Base-by-base conservation (phyloP, 2,329 filamentous ascomycete species). In the Blastomyces parvus region DNA sequence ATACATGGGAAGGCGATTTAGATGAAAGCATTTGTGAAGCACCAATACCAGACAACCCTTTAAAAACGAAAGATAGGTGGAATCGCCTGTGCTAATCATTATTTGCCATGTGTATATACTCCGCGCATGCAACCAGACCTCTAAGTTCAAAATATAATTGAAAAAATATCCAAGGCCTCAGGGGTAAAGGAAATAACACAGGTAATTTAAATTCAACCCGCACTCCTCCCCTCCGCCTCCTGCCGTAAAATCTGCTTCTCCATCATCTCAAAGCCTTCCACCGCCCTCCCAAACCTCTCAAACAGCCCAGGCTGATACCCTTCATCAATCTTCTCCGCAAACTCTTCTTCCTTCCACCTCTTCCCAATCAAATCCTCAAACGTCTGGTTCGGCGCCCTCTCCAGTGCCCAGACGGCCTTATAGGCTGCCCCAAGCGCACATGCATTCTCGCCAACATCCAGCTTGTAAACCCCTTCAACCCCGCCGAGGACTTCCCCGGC, bases 341-440 rank as follows among this genome's bases (percentile, higher is more conserved):
- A 91, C 0, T 86, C 87, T 67, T 88, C 87, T 77, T 96, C 93
- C 65, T 84, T 85, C 94, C 94, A 99, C 66, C 94, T 82, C 72
- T 80, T 80, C 8, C 88, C 90, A 66, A 99, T 88, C 67, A 96
- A 81, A 65, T 93, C 88, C 73, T 97, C 94, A 77, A 97, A 97
- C 3, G 83, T 90, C 82, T 96, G 87, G 22, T 80, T 82, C 0
- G 69, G 74, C 30, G 76, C 75, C 58, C 89, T 80, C 80, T 94
- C 91, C 62, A 91, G 81, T 0, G 89, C 91, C 94, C 94, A 99
- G 0, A 96, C 87, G 17, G 94, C 93, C 79, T 97, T 97, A 78
- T 97, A 97, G 33, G 93, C 93, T 7, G 91, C 91, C 17, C 94
- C 94, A 17, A 97, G 78, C 13, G 93, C 94, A 77, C 94, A 99